These are phyloP conservation scores for Eutrema salsugineum DNA, from an alignment of 441 rosid species.

Conservation along the genomic window DNA sequence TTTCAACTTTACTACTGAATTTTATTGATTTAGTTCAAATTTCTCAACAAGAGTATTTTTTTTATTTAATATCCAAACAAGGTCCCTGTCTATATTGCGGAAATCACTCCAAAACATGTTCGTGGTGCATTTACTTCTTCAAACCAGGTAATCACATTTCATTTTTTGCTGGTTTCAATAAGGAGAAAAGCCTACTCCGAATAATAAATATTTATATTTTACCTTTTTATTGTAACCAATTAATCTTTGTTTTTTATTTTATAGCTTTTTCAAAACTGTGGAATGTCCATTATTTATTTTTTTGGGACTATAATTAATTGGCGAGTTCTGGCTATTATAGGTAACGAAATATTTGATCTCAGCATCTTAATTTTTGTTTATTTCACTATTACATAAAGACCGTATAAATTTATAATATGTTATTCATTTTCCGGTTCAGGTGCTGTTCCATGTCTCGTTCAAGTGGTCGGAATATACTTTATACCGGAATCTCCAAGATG, in stretches of 20 bases:
- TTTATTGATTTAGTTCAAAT: background rate
- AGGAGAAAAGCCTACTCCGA: background rate
- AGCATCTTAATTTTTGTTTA: background rate
- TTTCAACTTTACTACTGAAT: background rate
- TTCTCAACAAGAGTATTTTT: background rate
- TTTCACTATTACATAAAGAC: background rate
- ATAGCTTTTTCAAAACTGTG: conserved; percentile 46
- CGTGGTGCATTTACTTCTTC: conserved; percentile 55
- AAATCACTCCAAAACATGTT: conserved; percentile 60
- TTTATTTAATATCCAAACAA: background rate
- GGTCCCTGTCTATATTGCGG: conserved; percentile 66
- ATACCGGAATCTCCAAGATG: conserved; percentile 77
- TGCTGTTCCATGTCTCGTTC: conserved; percentile 41
- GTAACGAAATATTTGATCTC: conserved; percentile 19
- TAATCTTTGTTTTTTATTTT: background rate
- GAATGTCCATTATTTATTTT: conserved; percentile 42
- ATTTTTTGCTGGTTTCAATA: background rate
- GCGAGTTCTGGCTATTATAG: conserved; percentile 56
- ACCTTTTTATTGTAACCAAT: background rate
- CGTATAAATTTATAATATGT: background rate
- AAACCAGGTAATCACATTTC: conserved; percentile 22
- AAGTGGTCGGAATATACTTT: conserved; percentile 39
- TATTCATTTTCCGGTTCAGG: conserved; percentile 29
- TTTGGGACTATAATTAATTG: conserved; percentile 51
- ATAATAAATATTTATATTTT: background rate